Evolutionary conservation across 1,139 yeast species (phyloP), one percentile per base, ranked within the genome.

Genomic region (Suhomyces bokatorum): DNA sequence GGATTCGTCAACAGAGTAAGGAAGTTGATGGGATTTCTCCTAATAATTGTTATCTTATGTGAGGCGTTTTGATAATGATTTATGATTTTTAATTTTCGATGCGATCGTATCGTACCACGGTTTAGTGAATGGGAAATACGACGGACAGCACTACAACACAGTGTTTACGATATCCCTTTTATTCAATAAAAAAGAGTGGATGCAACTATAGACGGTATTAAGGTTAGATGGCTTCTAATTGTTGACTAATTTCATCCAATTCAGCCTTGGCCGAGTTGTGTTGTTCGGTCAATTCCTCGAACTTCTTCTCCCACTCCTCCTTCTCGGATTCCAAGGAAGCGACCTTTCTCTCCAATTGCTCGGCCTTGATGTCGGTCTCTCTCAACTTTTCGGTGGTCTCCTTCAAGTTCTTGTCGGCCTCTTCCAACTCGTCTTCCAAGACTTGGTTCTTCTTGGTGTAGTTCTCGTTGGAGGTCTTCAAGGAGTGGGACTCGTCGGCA

Each of bases 311-410:
- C 81, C 88, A 80, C 51, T 87, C 89, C 60, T 89, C 95, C 72
- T 88, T 89, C 75, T 93, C 98, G 55, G 85, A 76, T 75, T 93
- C 98, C 63, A 91, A 80, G 27, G 96, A 87, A 47, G 89, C 80
- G 50, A 93, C 96, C 75, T 87, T 89, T 75, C 97, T 88, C 74
- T 91, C 97, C 70, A 90, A 81, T 73, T 89, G 96, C 73, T 95
- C 99, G 54, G 95, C 95, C 76, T 90, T 89, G 74, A 95, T 84
- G 64, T 95, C 99, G 50, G 96, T 85, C 67, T 89, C 96, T 70
- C 97, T 89, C 68, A 91, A 81, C 77, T 90, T 89, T 63, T 86
- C 91, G 55, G 96, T 89, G 54, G 97, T 88, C 69, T 88, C 95
- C 73, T 90, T 87, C 77, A 90, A 80, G 76, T 87, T 87, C 67